A percentile compares a stretch with the other conserved stretches of the same genome.
Evolutionary conservation across 352 stramenopile genomes (phyloP).

Genomic region (Globisporangium viniferum): DNA sequence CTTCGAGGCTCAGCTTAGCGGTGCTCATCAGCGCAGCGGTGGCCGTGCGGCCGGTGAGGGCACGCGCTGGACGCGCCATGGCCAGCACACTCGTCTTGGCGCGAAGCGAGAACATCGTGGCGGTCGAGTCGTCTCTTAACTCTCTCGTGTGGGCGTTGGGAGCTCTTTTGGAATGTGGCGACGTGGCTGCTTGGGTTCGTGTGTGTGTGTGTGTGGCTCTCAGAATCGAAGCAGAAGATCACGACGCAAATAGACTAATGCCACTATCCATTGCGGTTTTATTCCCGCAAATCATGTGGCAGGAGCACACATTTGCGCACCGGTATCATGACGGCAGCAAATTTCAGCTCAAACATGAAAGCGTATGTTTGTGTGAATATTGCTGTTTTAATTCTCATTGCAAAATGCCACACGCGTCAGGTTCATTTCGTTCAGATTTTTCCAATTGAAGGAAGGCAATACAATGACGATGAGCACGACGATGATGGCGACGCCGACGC

Average conservation of each 20-base stretch:
- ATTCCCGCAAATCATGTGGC: neutral
- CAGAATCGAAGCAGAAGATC: conserved; percentile 8
- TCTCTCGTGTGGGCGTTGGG: neutral
- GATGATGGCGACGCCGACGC: conserved; percentile 8
- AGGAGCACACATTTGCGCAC: neutral
- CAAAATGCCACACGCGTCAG: neutral
- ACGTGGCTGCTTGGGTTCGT: neutral
- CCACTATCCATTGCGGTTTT: neutral
- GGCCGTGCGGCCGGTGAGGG: conserved; percentile 13
- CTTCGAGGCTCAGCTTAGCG: conserved; percentile 67
- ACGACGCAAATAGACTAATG: conserved; percentile 5
- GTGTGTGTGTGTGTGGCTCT: conserved; percentile 11
- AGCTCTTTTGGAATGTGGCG: conserved; percentile 1
- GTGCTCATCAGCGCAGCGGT: conserved; percentile 38
- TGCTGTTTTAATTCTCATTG: neutral
- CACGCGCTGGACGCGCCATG: neutral
- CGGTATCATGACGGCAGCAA: too few relatives aligned
- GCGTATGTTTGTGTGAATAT: neutral
- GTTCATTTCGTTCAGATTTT: neutral
- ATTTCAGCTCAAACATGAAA: neutral
- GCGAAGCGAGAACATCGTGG: conserved; percentile 13
- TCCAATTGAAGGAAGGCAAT: neutral
- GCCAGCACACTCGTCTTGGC: neutral
- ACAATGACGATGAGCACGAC: neutral
- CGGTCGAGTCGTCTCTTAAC: neutral